phyloP scores from a whole-genome alignment of 2,329 filamentous ascomycete genomes.

The Emmonsiellopsis sp. region DNA sequence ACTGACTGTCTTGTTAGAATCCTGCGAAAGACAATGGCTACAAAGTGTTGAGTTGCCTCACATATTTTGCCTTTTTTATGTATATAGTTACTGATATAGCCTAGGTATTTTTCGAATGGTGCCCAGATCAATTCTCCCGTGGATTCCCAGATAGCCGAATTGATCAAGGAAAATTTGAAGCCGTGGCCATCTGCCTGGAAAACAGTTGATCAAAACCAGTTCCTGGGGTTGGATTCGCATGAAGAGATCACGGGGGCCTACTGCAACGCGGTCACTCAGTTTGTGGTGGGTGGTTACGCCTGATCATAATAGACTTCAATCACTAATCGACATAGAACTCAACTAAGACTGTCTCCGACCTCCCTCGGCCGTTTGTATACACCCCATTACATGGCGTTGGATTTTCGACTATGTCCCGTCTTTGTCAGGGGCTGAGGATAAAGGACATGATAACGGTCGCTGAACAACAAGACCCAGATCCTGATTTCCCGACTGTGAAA shows the following conservation, averaged over 20 bases:
- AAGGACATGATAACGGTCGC: slow-evolving; percentile 25
- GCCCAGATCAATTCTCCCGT: slow-evolving; percentile 57
- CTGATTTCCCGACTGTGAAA: slow-evolving; percentile 53
- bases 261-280: slow-evolving; percentile 20
- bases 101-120: slow-evolving; percentile 51
- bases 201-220: slow-evolving; percentile 36
- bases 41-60: slow-evolving; percentile 41
- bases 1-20: slow-evolving; percentile 30
- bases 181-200: slow-evolving; percentile 38
- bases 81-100: slow-evolving; percentile 14
- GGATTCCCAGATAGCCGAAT: slow-evolving; percentile 48
- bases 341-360: neutral
- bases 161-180: slow-evolving; percentile 46
- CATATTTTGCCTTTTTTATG: neutral
- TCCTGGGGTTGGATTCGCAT: slow-evolving; percentile 20
- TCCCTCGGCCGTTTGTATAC: slow-evolving; percentile 30
- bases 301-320: neutral
- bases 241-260: slow-evolving; percentile 21
- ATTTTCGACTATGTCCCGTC: slow-evolving; percentile 21
- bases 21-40: slow-evolving; percentile 57
- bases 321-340: neutral
- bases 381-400: slow-evolving; percentile 34
- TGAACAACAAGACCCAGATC: slow-evolving; percentile 48
- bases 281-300: slow-evolving; percentile 18
- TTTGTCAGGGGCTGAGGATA: slow-evolving; percentile 26